phyloP scores from a whole-genome alignment of 169 alveolate genomes.

The Amoebophrya sp. region DNA sequence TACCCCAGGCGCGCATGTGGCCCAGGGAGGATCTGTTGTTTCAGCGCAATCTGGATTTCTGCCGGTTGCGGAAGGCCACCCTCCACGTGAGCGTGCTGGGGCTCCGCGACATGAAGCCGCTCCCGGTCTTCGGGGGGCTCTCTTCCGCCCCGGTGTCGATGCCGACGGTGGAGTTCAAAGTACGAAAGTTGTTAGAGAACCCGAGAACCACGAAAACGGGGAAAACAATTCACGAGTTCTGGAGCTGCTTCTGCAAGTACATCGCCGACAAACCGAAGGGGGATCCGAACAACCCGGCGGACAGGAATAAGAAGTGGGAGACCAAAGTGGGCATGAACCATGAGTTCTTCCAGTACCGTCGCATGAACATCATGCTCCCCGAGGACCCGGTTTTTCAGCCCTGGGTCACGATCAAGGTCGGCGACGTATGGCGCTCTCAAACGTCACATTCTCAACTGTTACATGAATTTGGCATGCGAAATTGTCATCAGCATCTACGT shows the following conservation, averaged over 20 bases:
- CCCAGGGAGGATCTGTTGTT: neutral
- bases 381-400: neutral
- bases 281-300: neutral
- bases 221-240: neutral
- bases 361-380: neutral
- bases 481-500: too few relatives aligned
- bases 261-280: neutral
- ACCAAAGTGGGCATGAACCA: neutral
- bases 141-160: neutral
- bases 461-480: too few relatives aligned
- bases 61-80: conserved; percentile 26
- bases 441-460: too few relatives aligned
- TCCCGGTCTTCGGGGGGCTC: neutral
- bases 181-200: neutral
- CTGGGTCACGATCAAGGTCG: conserved; percentile 3
- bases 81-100: neutral
- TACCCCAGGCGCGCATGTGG: neutral
- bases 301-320: neutral
- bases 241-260: neutral
- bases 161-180: neutral
- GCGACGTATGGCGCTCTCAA: too few relatives aligned
- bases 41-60: neutral
- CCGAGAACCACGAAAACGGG: neutral
- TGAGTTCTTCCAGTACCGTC: neutral
- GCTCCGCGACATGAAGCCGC: neutral